Percentiles rank a stretch among this genome's conserved stretches.
Conservation (phyloP, 148 eudicot species). For the Diospyros kaki region DNA sequence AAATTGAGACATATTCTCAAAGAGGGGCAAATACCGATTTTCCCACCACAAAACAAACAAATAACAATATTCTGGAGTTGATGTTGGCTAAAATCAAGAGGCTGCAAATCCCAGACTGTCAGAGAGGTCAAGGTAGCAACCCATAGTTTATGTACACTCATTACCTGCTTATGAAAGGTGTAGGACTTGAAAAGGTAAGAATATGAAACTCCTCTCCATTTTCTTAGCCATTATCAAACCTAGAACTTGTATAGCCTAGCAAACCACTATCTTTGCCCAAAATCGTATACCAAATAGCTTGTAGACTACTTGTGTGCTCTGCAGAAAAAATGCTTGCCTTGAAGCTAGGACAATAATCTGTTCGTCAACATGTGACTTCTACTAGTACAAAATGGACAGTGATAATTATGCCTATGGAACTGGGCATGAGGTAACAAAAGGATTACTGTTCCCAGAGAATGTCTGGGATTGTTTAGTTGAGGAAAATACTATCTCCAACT, state of each 20-base stretch:
- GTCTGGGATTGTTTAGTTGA: too few species aligned
- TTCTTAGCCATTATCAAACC: neutral
- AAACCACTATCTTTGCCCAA: neutral
- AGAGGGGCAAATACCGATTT: neutral
- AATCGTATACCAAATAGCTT: neutral
- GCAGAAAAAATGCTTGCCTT: neutral
- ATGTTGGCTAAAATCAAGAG: neutral
- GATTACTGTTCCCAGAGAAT: too few species aligned
- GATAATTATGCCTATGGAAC: neutral
- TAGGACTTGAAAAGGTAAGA: neutral
- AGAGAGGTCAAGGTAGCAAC: neutral
- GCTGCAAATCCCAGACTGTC: neutral
- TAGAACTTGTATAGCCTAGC: neutral
- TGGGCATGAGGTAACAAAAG: neutral
- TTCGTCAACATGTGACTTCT: neutral
- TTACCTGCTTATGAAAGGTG: neutral
- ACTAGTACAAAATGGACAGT: neutral
- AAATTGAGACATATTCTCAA: neutral
- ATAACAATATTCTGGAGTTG: neutral
- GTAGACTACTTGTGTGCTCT: neutral
- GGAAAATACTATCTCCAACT: too few species aligned
- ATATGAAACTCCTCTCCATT: neutral
- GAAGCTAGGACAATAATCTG: neutral
- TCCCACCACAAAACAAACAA: neutral
- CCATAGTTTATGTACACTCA: neutral